Conservation (phyloP, 2,329 filamentous ascomycete species). For the Penicillium sp. region DNA sequence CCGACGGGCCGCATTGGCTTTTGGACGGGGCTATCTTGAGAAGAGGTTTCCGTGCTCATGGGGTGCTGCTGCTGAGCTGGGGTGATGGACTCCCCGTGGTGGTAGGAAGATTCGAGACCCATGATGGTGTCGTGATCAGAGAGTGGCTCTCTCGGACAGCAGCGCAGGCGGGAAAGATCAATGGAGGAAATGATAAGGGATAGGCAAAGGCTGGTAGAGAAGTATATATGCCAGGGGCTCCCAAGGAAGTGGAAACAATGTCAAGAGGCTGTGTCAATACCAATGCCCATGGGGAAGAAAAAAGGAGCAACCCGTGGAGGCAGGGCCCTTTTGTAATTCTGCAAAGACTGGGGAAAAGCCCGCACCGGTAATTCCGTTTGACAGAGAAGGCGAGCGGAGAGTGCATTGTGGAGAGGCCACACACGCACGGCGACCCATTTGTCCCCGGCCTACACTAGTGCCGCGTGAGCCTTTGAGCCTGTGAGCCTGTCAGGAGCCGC, state of each 20-base stretch:
- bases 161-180: too few relatives aligned
- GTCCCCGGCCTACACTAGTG: too few relatives aligned
- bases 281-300: constrained; percentile 19
- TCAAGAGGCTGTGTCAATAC: too few relatives aligned
- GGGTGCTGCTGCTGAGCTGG: constrained; percentile 28
- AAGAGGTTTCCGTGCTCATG: constrained; percentile 24
- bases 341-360: constrained; percentile 1
- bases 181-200: neutral
- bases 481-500: too few relatives aligned
- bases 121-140: too few relatives aligned
- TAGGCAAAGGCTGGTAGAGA: constrained; percentile 2
- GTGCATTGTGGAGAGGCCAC: constrained; percentile 20
- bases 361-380: neutral
- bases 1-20: constrained; percentile 23
- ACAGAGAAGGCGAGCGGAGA: constrained; percentile 13
- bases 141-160: too few relatives aligned
- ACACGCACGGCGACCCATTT: too few relatives aligned
- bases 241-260: too few relatives aligned
- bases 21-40: constrained; percentile 15
- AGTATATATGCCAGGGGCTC: constrained; percentile 6
- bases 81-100: constrained; percentile 34
- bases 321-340: constrained; percentile 22
- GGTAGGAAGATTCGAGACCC: constrained; percentile 29
- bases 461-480: too few relatives aligned
- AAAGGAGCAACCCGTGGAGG: constrained; percentile 4